Conservation (phyloP, 2,329 filamentous ascomycete species). For the Cercospora citrullina region DNA sequence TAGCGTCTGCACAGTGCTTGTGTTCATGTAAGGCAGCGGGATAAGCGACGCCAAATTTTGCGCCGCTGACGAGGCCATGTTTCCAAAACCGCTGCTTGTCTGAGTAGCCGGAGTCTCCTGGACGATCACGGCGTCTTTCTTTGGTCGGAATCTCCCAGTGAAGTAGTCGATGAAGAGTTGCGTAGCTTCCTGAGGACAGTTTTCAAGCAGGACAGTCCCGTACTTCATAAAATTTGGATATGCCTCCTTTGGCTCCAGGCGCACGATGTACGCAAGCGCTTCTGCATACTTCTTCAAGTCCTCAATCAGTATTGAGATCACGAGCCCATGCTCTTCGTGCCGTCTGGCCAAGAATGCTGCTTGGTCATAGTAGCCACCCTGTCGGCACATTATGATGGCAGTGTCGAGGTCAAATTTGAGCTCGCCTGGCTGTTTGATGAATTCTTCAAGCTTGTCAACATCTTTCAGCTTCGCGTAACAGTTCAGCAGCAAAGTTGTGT, state of each 20-base stretch:
- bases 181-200: conserved; percentile 80
- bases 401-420: conserved; percentile 97
- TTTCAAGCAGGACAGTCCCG: conserved; percentile 82
- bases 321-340: conserved; percentile 88
- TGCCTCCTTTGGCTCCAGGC: conserved; percentile 77
- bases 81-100: conserved; percentile 39
- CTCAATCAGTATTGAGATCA: conserved; percentile 93
- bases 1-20: conserved; percentile 58
- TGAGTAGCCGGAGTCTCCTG: conserved; percentile 45
- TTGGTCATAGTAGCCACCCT: conserved; percentile 95
- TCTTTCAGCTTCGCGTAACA: conserved; percentile 99
- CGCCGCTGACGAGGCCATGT: conserved; percentile 69
- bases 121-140: conserved; percentile 60
- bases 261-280: conserved; percentile 88
- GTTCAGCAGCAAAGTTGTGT: conserved; percentile 90
- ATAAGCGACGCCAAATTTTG: conserved; percentile 83
- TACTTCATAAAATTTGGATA: conserved; percentile 94
- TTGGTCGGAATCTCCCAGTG: conserved; percentile 77
- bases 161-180: conserved; percentile 94
- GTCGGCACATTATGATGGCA: conserved; percentile 94
- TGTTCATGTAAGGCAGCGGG: conserved; percentile 81
- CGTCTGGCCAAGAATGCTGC: conserved; percentile 93
- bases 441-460: conserved; percentile 90
- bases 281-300: conserved; percentile 89
- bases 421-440: conserved; percentile 93